phyloP scores from a whole-genome alignment of 2,329 filamentous ascomycete genomes.

The Monilinia vaccinii-corymbosi region DNA sequence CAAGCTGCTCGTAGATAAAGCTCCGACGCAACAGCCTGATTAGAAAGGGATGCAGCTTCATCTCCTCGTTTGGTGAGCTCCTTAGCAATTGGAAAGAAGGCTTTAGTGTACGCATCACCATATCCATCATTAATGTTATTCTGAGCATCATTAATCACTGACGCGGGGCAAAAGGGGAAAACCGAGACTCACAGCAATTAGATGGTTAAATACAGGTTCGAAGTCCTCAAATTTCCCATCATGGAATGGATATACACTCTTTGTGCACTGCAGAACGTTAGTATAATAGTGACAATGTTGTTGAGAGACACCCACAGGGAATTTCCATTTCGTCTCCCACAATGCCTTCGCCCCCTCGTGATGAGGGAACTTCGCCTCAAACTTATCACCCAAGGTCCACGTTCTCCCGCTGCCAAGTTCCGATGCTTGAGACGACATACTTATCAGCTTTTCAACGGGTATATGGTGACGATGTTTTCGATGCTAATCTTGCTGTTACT shows the following conservation, averaged over 20 bases:
- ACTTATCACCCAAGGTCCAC: constrained; percentile 9
- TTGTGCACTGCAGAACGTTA: constrained; percentile 36
- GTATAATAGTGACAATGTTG: background rate
- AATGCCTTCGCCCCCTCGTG: constrained; percentile 42
- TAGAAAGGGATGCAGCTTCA: constrained; percentile 38
- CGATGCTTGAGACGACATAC: background rate
- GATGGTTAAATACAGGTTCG: constrained; percentile 54
- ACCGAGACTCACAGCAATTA: constrained; percentile 41
- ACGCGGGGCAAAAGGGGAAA: background rate
- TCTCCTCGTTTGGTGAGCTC: constrained; percentile 45
- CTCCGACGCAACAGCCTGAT: constrained; percentile 45
- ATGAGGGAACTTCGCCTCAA: constrained; percentile 15
- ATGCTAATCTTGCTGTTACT: background rate
- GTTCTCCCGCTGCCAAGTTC: constrained; percentile 4
- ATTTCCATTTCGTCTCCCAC: constrained; percentile 72
- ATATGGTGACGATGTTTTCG: background rate
- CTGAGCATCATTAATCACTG: constrained; percentile 22
- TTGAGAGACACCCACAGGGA: constrained; percentile 39
- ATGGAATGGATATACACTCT: constrained; percentile 66
- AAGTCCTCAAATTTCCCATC: constrained; percentile 62
- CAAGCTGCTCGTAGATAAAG: constrained; percentile 63
- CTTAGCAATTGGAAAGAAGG: constrained; percentile 53
- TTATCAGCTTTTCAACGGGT: background rate
- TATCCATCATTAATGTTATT: constrained; percentile 56
- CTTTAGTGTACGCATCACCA: constrained; percentile 53